Conservation (phyloP, 352 stramenopile genomes). For the Phytopythium boreale region DNA sequence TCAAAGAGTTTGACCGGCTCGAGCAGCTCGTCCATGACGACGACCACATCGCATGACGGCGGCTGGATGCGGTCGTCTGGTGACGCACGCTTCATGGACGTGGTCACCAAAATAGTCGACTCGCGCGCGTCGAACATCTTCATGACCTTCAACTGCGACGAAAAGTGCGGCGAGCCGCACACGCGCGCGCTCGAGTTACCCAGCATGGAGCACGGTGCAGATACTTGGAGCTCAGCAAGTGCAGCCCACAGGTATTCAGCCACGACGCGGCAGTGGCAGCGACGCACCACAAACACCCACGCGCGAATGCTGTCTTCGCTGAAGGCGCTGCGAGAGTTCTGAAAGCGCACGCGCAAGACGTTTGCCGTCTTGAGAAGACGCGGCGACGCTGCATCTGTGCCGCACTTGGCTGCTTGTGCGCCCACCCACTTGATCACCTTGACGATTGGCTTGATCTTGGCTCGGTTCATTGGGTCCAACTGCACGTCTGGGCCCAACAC, state of each 20-base stretch:
- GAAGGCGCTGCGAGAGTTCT: conserved; percentile 14
- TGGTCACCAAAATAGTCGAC: conserved; percentile 78
- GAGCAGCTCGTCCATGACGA: conserved; percentile 75
- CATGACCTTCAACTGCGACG: conserved; percentile 67
- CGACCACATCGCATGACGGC: conserved; percentile 59
- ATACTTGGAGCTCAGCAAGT: conserved; percentile 36
- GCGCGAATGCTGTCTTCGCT: conserved; percentile 19
- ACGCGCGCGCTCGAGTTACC: conserved; percentile 66
- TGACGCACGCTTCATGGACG: conserved; percentile 58
- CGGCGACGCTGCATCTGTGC: conserved; percentile 35
- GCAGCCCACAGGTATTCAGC: conserved; percentile 69
- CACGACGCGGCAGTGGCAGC: conserved; percentile 66
- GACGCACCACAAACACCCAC: conserved; percentile 76
- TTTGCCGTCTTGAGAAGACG: conserved; percentile 55
- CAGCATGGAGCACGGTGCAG: conserved; percentile 73
- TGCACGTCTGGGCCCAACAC: conserved; percentile 30
- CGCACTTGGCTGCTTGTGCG: conserved; percentile 25
- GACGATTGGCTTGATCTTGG: conserved; percentile 49
- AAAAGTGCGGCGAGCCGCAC: conserved; percentile 51
- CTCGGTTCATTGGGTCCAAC: conserved; percentile 26
- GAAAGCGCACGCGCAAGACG: conserved; percentile 46
- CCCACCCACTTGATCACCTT: conserved; percentile 56
- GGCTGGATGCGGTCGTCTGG: conserved; percentile 39
- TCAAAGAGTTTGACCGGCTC: conserved; percentile 77
- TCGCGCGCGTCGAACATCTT: conserved; percentile 46